A percentile compares a stretch with the other conserved stretches of the same genome.
Conservation (phyloP, 1,139 yeast genomes). For the Debaryomyces udenii region DNA sequence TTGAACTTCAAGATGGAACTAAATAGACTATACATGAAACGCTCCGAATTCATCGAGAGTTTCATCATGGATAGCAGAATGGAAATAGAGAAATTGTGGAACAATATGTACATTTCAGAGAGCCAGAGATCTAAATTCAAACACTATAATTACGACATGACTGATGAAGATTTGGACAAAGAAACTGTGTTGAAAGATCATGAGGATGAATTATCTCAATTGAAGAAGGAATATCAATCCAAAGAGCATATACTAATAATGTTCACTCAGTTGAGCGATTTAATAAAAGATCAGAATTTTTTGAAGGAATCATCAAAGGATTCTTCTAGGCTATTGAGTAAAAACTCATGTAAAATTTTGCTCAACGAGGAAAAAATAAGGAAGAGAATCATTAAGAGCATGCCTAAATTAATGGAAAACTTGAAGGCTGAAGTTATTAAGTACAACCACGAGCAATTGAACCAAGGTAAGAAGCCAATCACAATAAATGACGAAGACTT, state of each 20-base stretch:
- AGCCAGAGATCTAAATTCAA: constrained; percentile 42
- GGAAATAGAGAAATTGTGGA: constrained; percentile 66
- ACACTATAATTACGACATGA: constrained; percentile 39
- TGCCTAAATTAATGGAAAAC: constrained; percentile 64
- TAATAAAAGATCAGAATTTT: constrained; percentile 62
- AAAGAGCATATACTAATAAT: constrained; percentile 58
- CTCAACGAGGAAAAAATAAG: constrained; percentile 80
- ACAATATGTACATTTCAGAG: constrained; percentile 57
- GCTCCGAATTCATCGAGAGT: constrained; percentile 65
- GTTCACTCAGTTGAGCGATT: constrained; percentile 55
- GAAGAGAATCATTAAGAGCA: constrained; percentile 61
- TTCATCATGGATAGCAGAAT: constrained; percentile 65
- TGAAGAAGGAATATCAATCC: constrained; percentile 53
- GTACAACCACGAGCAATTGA: constrained; percentile 43
- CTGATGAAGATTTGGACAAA: constrained; percentile 48
- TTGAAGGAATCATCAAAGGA: constrained; percentile 75
- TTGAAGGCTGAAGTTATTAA: constrained; percentile 50
- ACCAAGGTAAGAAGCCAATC: constrained; percentile 41
- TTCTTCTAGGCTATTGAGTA: constrained; percentile 73
- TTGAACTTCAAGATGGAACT: constrained; percentile 55
- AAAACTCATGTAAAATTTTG: constrained; percentile 78
- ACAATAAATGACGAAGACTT: constrained; percentile 51
- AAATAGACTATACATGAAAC: constrained; percentile 57
- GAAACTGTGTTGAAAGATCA: constrained; percentile 59
- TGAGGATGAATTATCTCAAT: constrained; percentile 58